Evolutionary conservation across 164 flowering plant species (phyloP).

Genomic region (Annona cherimola): DNA sequence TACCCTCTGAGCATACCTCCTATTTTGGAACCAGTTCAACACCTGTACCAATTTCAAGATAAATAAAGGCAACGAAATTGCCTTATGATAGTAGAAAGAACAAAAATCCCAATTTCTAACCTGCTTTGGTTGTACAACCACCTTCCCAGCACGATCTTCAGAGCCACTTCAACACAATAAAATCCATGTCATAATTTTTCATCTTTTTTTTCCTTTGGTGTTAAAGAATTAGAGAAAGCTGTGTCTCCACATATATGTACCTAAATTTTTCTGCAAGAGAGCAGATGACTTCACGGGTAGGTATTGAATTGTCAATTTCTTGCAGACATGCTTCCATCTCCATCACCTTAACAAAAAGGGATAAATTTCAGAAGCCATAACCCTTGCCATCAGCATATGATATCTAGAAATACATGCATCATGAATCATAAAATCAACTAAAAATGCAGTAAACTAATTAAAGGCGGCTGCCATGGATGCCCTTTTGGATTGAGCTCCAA

Average conservation of each 20-base stretch:
- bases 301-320: conserved; percentile 54
- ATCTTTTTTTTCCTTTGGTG: not conserved
- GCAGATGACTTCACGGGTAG: conserved; percentile 63
- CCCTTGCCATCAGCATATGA: not conserved
- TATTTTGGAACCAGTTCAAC: conserved; percentile 99
- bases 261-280: conserved; percentile 86
- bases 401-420: not conserved
- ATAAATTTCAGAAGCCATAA: not conserved
- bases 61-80: conserved; percentile 9
- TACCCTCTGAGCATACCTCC: conserved; percentile 80
- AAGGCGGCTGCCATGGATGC: not conserved
- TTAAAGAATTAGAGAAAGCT: not conserved
- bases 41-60: conserved; percentile 38
- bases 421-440: not conserved
- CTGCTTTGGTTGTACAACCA: conserved; percentile 84
- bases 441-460: not conserved
- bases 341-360: conserved; percentile 35
- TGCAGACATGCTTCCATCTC: conserved; percentile 84
- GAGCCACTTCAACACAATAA: conserved; percentile 44
- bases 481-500: not conserved
- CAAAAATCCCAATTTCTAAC: conserved; percentile 23
- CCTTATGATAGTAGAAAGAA: not conserved
- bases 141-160: conserved; percentile 68
- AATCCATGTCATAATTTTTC: conserved; percentile 1
- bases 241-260: conserved; percentile 21